Base-by-base conservation (phyloP, 495 filamentous ascomycete genomes). In the Aspergillus bridgeri region DNA sequence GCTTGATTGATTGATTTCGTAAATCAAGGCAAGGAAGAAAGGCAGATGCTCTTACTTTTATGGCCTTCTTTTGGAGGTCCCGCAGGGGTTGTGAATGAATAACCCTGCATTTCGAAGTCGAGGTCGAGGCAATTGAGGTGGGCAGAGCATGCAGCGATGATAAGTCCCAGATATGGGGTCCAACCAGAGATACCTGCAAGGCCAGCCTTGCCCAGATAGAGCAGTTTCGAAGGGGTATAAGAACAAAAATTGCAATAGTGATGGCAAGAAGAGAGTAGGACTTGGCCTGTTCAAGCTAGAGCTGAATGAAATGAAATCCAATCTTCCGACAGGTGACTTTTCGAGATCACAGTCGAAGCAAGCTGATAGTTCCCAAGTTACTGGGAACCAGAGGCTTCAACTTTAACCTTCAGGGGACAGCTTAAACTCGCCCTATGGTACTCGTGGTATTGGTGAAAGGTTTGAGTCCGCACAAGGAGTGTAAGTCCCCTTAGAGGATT, bases 11-110 rank as follows among this genome's bases (percentile, higher is more conserved):
- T 15, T 8, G 20, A 18, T 19, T 24, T 18, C 19, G 47, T 48
- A 21, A 20, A 18, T 23, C 5, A 18, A n/a, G 6, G 18, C 18
- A 9, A 29, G 24, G 25, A 53, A 25, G 5, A 5, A 6, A 33
- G 15, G 5, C 18, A 24, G 15, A 38, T 24, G n/a, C 21, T 18
- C 63, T 65, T 65, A 79, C 75, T 77, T 71, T 79, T 77, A 38
- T 77, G 75, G 42, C 75, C 75, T 61, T 78, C 76, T 51, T 67
- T 70, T 47, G 72, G 71, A 59, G 75, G 74, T 6, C 72, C 75
- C 18, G 69, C 69, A 20, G 78, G 75, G 46, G 79, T 74, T 51
- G 74, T 71, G 64, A 80, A 81, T 19, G 77, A 76, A 61, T 76
- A 82, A 42, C 70, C 66, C 45, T 79, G 75, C 76, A 79, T 79